Evolutionary conservation across 345 rosid species (phyloP).

Genomic region (Orychophragmus violaceus): DNA sequence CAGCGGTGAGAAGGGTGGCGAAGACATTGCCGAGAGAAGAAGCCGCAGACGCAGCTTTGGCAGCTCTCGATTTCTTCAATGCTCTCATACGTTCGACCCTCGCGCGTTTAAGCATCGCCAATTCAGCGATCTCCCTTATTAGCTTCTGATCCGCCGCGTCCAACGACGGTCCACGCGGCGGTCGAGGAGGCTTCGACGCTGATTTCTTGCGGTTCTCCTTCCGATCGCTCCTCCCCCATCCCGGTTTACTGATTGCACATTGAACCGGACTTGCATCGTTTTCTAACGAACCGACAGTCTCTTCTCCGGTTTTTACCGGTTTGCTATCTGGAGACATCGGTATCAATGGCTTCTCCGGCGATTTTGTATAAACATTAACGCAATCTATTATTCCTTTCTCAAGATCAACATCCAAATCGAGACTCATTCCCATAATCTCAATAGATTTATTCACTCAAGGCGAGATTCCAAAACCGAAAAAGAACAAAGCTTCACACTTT

Average conservation of each 20-base stretch:
- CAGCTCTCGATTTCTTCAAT: constrained; percentile 65
- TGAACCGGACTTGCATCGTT: constrained; percentile 23
- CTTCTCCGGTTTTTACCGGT: constrained; percentile 34
- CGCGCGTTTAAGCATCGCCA: constrained; percentile 82
- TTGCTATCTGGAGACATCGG: constrained; percentile 19
- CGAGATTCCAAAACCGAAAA: neutral
- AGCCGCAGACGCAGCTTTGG: constrained; percentile 47
- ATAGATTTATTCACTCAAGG: constrained; percentile 21
- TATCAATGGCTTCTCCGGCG: constrained; percentile 27
- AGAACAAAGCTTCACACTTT: constrained; percentile 2
- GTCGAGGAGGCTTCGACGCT: constrained; percentile 84
- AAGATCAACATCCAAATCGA: constrained; percentile 55
- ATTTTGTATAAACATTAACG: constrained; percentile 32
- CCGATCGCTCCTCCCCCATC: constrained; percentile 29
- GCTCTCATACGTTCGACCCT: constrained; percentile 80
- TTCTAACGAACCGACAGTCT: constrained; percentile 21
- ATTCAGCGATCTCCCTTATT: constrained; percentile 70
- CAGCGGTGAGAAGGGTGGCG: constrained; percentile 54
- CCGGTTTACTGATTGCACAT: constrained; percentile 23
- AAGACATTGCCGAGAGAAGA: constrained; percentile 41
- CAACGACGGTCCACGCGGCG: constrained; percentile 79
- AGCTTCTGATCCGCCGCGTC: constrained; percentile 82
- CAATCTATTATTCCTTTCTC: constrained; percentile 49
- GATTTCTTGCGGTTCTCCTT: constrained; percentile 52
- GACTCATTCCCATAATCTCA: constrained; percentile 26